Base-by-base conservation (phyloP, 169 alveolate genomes). In the Theileria sp. region DNA sequence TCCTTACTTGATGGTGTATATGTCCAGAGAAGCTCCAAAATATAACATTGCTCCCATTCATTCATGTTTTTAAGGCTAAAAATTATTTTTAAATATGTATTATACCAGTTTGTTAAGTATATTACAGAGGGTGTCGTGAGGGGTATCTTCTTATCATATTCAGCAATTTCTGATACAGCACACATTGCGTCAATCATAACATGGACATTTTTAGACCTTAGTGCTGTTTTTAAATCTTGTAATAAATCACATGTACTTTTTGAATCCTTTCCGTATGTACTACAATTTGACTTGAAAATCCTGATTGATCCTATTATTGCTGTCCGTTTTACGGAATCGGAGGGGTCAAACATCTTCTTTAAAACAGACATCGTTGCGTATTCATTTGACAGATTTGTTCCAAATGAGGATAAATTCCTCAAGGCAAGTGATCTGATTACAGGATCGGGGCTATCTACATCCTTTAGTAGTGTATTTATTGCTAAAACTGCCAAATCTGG, bases 371-470 rank as follows among this genome's bases (percentile, higher is more conserved):
- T 32, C 28, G 49, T 77, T 15, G 90, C 86, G 69, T 84, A 84
- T 13, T 84, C 83, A 44, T 65, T 79, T 17, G 88, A 82, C 73
- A 87, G 80, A 75, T 94, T 94, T 62, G 96, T 95, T 82, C 95
- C 94, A 23, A 97, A 88, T 23, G 98, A 94, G 75, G 99, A 97
- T 58, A 98, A 93, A 78, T 95, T 93, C 64, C 99, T 92, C 34
- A 98, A 76, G 26, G 99, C 99, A 60, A 98, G 93, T 26, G 99
- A 99, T 62, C 99, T 93, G 61, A 98, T 96, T 75, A 96, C 97
- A 3, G 99, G 99, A 85, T 98, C 99, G 51, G 93, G 96, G 81
- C 94, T 96, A 75, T 95, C 95, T 82, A 97, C 88, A 86, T 97
- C 99, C 94, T 97, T 96, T 79, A 95, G 95, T 80, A 98, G 94